A percentile compares a stretch with the other conserved stretches of the same genome.
These are phyloP conservation scores for Aureobasidium sp. DNA, from an alignment of 2,329 filamentous ascomycete genomes.

Conservation along the genomic window DNA sequence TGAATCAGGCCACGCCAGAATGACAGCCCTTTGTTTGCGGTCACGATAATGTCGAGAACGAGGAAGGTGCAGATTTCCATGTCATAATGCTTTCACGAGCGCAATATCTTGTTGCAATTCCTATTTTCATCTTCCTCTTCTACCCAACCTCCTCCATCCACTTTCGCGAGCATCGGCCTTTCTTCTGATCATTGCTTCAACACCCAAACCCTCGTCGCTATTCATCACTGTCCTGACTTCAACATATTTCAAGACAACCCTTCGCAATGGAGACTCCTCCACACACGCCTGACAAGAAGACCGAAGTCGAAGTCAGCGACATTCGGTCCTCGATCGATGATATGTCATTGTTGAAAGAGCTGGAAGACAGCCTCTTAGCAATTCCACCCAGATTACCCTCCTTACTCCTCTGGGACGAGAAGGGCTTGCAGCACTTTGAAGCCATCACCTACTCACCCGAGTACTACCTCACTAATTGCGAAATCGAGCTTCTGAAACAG, in stretches of 20 bases:
- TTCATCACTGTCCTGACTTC: not conserved
- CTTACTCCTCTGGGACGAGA: slow-evolving; percentile 1
- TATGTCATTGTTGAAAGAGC: not conserved
- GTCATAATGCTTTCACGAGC: not conserved
- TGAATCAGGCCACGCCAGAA: not conserved
- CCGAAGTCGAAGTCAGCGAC: not conserved
- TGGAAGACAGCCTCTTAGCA: not conserved
- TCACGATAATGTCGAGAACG: not conserved
- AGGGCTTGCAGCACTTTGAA: not conserved
- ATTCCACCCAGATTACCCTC: not conserved
- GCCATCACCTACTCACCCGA: not conserved
- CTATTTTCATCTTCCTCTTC: not conserved
- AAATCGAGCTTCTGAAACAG: not conserved
- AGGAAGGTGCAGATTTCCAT: not conserved
- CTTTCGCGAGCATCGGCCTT: not conserved
- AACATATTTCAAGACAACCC: not conserved
- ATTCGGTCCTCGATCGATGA: not conserved
- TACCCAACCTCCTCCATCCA: not conserved
- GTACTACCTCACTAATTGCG: slow-evolving; percentile 5
- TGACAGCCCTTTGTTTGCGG: not conserved
- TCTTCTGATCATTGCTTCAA: not conserved
- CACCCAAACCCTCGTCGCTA: not conserved
- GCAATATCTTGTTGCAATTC: not conserved
- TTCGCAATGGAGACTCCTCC: not conserved
- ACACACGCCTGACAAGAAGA: not conserved